Evolutionary conservation across 2,329 filamentous ascomycete species (phyloP).

Genomic region (Scorias spongiosa): DNA sequence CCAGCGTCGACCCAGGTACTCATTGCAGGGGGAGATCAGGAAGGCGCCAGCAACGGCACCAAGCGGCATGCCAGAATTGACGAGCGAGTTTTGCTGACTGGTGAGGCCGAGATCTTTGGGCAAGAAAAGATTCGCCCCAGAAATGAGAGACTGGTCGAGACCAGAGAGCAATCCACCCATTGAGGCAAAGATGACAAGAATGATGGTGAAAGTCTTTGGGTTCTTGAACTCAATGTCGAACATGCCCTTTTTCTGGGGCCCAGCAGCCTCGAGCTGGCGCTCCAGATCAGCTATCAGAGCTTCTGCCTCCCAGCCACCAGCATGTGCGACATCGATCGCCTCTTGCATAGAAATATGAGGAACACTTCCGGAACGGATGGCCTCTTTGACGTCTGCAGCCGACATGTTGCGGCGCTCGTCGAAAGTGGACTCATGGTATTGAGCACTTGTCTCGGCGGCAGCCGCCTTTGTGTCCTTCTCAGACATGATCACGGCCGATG

Average conservation of each 20-base stretch:
- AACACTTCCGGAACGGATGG: conserved; percentile 16
- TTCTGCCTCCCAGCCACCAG: conserved; percentile 28
- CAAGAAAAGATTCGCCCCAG: conserved; percentile 53
- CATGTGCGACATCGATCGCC: conserved; percentile 18
- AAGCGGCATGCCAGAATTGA: conserved; percentile 56
- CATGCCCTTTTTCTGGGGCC: conserved; percentile 22
- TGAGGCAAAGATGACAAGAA: conserved; percentile 55
- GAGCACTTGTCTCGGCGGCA: conserved; percentile 6
- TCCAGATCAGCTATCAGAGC: conserved; percentile 28
- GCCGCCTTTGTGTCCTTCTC: conserved; percentile 9
- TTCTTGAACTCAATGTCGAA: conserved; percentile 46
- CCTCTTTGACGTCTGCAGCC: conserved; percentile 12
- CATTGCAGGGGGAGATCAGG: conserved; percentile 51
- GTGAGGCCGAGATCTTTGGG: conserved; percentile 42
- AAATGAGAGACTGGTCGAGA: conserved; percentile 58
- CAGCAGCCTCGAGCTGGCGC: conserved; percentile 21
- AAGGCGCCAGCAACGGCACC: conserved; percentile 57
- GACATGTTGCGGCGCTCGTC: conserved; percentile 11
- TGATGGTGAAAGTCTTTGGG: conserved; percentile 50
- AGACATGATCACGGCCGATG: conserved; percentile 3
- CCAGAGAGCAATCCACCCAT: conserved; percentile 61
- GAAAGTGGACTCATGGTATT: conserved; percentile 10
- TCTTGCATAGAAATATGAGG: conserved; percentile 13
- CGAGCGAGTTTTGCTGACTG: conserved; percentile 44
- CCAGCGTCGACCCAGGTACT: conserved; percentile 50